Evolutionary conservation across 176 grass and related monocot species (phyloP).

Genomic region (Secale cereale): DNA sequence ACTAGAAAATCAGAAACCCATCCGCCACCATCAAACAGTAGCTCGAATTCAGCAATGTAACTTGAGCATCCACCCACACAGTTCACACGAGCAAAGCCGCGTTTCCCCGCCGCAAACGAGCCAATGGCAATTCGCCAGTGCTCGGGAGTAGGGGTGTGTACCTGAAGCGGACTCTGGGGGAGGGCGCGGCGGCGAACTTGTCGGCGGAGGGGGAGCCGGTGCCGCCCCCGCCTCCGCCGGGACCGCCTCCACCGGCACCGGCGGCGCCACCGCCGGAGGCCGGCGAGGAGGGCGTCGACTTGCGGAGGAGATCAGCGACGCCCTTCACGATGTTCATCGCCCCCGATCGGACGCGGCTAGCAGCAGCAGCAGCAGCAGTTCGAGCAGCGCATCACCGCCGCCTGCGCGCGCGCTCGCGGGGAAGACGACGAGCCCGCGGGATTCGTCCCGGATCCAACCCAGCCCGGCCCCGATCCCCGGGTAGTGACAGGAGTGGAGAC

Average conservation of each 20-base stretch:
- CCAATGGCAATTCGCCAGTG: not conserved
- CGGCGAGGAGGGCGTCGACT: slow-evolving; percentile 55
- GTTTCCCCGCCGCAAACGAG: slow-evolving; percentile 14
- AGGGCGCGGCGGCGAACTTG: slow-evolving; percentile 48
- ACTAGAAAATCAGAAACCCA: not conserved
- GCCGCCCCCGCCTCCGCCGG: not conserved
- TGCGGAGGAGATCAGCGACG: slow-evolving; percentile 93
- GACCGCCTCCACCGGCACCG: not conserved
- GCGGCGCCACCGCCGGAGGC: not conserved
- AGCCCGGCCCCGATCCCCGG: slow-evolving; percentile 10
- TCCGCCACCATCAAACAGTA: not conserved
- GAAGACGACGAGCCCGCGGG: not conserved
- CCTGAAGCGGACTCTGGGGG: slow-evolving; percentile 86
- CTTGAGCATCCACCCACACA: not conserved
- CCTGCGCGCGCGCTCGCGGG: not conserved
- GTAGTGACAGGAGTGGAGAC: slow-evolving; percentile 32
- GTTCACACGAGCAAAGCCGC: slow-evolving; percentile 21
- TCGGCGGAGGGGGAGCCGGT: slow-evolving; percentile 5
- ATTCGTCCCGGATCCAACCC: slow-evolving; percentile 23
- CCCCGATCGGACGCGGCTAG: slow-evolving; percentile 47
- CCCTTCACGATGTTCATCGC: slow-evolving; percentile 96
- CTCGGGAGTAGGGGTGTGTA: slow-evolving; percentile 20
- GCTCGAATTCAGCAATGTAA: slow-evolving; percentile 18
- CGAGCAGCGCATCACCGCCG: slow-evolving; percentile 44
- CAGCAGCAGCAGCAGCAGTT: slow-evolving; percentile 20